Percentiles rank a stretch among this genome's conserved stretches.
Conservation (phyloP, 2,329 filamentous ascomycete genomes). For the Biscogniauxia mediterranea region DNA sequence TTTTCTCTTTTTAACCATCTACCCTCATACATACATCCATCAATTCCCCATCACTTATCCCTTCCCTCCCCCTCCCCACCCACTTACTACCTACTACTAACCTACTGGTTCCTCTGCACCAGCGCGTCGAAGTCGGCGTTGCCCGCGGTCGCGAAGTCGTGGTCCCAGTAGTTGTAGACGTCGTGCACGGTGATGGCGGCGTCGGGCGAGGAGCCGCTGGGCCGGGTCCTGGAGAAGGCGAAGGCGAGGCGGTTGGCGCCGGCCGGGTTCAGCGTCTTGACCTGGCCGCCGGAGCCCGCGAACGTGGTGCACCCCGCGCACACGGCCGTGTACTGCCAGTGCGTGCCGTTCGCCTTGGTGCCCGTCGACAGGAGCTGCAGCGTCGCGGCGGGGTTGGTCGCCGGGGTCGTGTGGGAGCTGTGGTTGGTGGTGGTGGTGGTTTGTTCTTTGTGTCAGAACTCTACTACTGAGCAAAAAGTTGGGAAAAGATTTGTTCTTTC, state of each 20-base stretch:
- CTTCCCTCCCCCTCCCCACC: too few species aligned
- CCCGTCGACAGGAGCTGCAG: constrained; percentile 37
- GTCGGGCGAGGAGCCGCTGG: constrained; percentile 21
- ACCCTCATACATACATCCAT: too few species aligned
- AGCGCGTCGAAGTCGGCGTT: constrained; percentile 29
- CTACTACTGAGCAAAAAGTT: too few species aligned
- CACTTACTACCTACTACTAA: background rate
- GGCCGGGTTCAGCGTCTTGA: constrained; percentile 72
- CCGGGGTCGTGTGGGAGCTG: constrained; percentile 38
- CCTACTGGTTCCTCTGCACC: constrained; percentile 26
- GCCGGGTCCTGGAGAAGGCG: constrained; percentile 29
- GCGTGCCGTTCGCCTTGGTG: constrained; percentile 38
- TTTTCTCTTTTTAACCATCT: too few species aligned
- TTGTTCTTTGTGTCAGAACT: too few species aligned
- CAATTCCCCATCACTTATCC: too few species aligned
- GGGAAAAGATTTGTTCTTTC: too few species aligned
- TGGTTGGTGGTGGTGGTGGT: too few species aligned
- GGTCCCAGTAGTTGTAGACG: constrained; percentile 31
- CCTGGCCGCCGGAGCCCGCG: constrained; percentile 24
- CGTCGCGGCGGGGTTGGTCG: constrained; percentile 28
- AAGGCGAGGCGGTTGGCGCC: constrained; percentile 81
- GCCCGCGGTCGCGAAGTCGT: constrained; percentile 29
- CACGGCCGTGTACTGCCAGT: constrained; percentile 40
- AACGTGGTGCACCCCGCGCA: constrained; percentile 38
- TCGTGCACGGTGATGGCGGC: constrained; percentile 31